Evolutionary conservation across 2,329 filamentous ascomycete species (phyloP), one percentile per base, ranked within the genome.

Genomic region (Monosporascus sp.): DNA sequence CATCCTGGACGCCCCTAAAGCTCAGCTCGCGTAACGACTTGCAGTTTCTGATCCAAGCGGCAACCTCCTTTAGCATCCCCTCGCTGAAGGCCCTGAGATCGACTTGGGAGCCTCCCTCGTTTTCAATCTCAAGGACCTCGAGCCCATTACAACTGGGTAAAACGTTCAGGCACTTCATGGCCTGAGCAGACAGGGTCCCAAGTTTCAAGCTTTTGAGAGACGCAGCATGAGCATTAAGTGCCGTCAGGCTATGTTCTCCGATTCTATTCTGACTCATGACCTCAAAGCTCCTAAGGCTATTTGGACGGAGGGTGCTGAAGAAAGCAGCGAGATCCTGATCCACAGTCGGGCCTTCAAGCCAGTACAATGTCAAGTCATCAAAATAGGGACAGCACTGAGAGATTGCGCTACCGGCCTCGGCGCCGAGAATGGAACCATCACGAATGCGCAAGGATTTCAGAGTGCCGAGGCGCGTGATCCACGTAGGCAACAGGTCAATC

Each of bases 251-350:
- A 44, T 79, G 72, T 3, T 72, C 68, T 0, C 78, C 79, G 17
- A 87, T 73, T 3, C 74, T 70, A 57, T 81, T 81, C 41, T 74
- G 71, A 61, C 79, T 80, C 51, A 84, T 75, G 28, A 84, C 76
- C 53, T 82, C 74, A 52, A 89, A 84, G 20, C 75, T 76, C 52
- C 74, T 73, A 11, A 90, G 68, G 1, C 77, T 81, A 56, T 88
- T 78, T 2, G 77, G 73, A 18, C 70, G 74, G 48, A 89, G 73
- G 1, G 74, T 72, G 24, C 70, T 70, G 47, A 89, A 74, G 61
- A 89, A 87, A 2, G 72, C 70, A 1, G 83, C 78, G 49, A 87
- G 72, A 41, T 81, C 74, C 28, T 76, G 68, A 55, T 89, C 86
- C 7, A 78, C 75, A n/a, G 77, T 74, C 0, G 68, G 63, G 26